phyloP scores from a whole-genome alignment of 2,329 filamentous ascomycete genomes.

The Fusarium lyarnte region DNA sequence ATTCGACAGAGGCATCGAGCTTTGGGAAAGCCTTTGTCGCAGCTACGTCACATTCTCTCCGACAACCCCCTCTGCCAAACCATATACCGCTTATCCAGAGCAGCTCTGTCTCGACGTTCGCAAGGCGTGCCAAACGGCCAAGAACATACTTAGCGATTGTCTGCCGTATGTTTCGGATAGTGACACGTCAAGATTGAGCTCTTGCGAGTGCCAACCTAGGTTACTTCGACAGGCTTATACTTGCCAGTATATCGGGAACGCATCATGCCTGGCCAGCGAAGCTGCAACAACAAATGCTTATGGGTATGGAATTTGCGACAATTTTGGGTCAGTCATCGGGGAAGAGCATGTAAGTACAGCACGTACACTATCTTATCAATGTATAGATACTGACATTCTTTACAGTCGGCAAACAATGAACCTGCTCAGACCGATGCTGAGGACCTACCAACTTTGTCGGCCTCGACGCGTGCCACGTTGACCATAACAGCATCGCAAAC shows the following conservation, averaged over 20 bases:
- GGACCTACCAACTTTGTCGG: neutral
- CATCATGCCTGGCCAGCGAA: neutral
- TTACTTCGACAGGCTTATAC: neutral
- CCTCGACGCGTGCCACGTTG: neutral
- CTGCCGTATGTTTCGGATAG: neutral
- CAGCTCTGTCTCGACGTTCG: neutral
- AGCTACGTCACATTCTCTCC: neutral
- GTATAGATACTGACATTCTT: neutral
- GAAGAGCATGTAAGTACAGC: neutral
- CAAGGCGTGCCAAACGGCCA: neutral
- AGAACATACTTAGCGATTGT: neutral
- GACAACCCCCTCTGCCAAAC: neutral
- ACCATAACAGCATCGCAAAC: neutral
- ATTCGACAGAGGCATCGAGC: neutral
- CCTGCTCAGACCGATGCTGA: neutral
- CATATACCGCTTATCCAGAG: neutral
- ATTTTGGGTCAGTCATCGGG: neutral
- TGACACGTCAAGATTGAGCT: neutral
- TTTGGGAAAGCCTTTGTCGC: neutral
- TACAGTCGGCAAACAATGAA: fast-evolving
- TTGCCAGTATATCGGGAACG: neutral
- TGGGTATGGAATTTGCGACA: neutral
- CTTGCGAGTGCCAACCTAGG: neutral
- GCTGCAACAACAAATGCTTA: neutral
- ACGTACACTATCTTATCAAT: neutral